Evolutionary conservation across 2,329 filamentous ascomycete species (phyloP).

Genomic region (Aspergillus pseudonomiae): DNA sequence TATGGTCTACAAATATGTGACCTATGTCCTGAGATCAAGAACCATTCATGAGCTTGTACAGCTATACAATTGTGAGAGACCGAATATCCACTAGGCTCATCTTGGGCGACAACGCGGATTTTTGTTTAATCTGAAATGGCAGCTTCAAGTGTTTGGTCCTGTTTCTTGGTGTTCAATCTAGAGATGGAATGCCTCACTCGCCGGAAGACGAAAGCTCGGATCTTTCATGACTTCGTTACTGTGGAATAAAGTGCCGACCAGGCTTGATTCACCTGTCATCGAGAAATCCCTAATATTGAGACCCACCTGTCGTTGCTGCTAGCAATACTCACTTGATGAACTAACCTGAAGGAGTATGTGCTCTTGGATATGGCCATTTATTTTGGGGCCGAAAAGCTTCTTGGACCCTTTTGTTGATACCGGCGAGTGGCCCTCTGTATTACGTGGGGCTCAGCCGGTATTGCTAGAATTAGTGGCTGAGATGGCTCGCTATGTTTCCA

Average conservation of each 20-base stretch:
- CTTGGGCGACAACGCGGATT: constrained; percentile 22
- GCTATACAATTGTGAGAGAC: constrained; percentile 18
- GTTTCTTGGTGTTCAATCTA: constrained; percentile 12
- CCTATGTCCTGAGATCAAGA: neutral
- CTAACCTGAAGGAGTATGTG: constrained; percentile 19
- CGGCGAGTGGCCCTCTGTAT: constrained; percentile 21
- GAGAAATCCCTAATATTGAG: constrained; percentile 24
- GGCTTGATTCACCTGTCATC: constrained; percentile 18
- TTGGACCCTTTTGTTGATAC: constrained; percentile 26
- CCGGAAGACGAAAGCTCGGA: constrained; percentile 25
- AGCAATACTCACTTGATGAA: constrained; percentile 21
- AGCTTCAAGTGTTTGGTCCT: constrained; percentile 18
- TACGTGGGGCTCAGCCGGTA: constrained; percentile 26
- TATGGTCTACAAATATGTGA: constrained; percentile 1
- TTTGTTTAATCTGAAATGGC: constrained; percentile 15
- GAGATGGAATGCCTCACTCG: neutral
- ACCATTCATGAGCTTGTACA: neutral
- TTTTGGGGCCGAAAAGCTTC: constrained; percentile 22
- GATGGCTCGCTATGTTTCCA: constrained; percentile 24
- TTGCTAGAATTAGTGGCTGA: constrained; percentile 24
- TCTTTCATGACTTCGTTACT: constrained; percentile 30
- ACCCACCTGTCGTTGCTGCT: constrained; percentile 16
- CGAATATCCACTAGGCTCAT: constrained; percentile 20
- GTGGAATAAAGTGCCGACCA: constrained; percentile 23
- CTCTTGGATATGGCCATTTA: constrained; percentile 27